These are phyloP conservation scores for Paraleonurus japonicus DNA, from an alignment of 257 asterid species.

Conservation along the genomic window DNA sequence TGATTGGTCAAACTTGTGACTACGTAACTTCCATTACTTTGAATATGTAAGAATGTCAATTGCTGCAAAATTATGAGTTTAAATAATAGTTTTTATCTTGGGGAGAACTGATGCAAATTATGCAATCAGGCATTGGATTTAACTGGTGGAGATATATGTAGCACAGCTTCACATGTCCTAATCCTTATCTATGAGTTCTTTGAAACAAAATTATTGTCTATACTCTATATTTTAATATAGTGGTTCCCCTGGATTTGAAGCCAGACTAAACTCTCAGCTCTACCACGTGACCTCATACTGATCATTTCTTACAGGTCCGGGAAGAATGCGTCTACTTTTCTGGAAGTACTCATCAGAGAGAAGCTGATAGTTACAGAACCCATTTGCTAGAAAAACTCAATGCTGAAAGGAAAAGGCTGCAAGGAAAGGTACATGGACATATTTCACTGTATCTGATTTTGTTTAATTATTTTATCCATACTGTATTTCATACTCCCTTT, in stretches of 20 bases:
- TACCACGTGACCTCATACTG: slow-evolving; percentile 9
- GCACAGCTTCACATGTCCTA: not conserved
- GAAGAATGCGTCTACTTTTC: slow-evolving; percentile 64
- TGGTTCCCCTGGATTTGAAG: not conserved
- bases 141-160: not conserved
- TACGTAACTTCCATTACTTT: not conserved
- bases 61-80: not conserved
- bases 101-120: not conserved
- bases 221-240: too few relatives aligned
- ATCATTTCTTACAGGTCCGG: slow-evolving; percentile 49
- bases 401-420: slow-evolving; percentile 53
- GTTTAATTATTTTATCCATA: not conserved
- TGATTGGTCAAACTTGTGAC: not conserved
- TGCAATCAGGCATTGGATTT: not conserved
- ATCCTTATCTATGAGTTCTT: too few relatives aligned
- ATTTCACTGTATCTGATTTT: not conserved
- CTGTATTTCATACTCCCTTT: not conserved
- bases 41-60: not conserved
- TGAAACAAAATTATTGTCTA: not conserved
- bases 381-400: slow-evolving; percentile 59
- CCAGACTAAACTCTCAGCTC: not conserved
- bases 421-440: slow-evolving; percentile 44
- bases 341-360: slow-evolving; percentile 58
- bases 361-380: slow-evolving; percentile 37
- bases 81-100: not conserved